Evolutionary conservation across 768 basidiomycete species (phyloP).

Genomic region (Exsudoporus frostii): DNA sequence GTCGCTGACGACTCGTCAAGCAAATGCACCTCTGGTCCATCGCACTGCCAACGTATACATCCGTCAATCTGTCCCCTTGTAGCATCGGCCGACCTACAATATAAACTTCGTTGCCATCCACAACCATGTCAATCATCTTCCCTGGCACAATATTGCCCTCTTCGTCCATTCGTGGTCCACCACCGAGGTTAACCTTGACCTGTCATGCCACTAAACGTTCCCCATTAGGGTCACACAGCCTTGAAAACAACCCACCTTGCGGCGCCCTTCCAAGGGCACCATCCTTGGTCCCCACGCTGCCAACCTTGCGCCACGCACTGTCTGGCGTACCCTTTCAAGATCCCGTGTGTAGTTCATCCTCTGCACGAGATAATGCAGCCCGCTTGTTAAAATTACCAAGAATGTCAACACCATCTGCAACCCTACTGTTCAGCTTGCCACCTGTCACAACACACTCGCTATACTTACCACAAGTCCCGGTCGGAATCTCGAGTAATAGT

Average conservation of each 20-base stretch:
- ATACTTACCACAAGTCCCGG: constrained; percentile 77
- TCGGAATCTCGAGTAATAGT: constrained; percentile 94
- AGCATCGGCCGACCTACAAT: constrained; percentile 50
- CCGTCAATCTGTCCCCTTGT: constrained; percentile 9
- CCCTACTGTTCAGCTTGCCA: not conserved
- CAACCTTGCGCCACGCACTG: constrained; percentile 57
- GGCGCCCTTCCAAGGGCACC: constrained; percentile 56
- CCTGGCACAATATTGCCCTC: constrained; percentile 50
- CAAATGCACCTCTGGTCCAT: constrained; percentile 52
- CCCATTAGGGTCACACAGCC: not conserved
- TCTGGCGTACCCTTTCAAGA: constrained; percentile 59
- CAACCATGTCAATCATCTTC: constrained; percentile 74
- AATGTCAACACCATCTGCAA: constrained; percentile 72
- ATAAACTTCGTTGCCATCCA: constrained; percentile 72
- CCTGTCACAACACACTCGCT: not conserved
- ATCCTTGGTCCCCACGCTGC: constrained; percentile 84
- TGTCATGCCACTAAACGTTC: constrained; percentile 27
- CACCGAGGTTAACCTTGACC: constrained; percentile 73
- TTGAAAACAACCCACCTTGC: constrained; percentile 52
- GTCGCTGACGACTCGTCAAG: constrained; percentile 58
- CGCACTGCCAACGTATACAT: constrained; percentile 43
- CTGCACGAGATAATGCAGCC: constrained; percentile 79
- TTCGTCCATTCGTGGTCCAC: constrained; percentile 47
- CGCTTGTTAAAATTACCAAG: constrained; percentile 72
- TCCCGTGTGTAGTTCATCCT: constrained; percentile 74